Base-by-base conservation (phyloP, 805 yeast genomes). In the Saturnispora zaruensis region DNA sequence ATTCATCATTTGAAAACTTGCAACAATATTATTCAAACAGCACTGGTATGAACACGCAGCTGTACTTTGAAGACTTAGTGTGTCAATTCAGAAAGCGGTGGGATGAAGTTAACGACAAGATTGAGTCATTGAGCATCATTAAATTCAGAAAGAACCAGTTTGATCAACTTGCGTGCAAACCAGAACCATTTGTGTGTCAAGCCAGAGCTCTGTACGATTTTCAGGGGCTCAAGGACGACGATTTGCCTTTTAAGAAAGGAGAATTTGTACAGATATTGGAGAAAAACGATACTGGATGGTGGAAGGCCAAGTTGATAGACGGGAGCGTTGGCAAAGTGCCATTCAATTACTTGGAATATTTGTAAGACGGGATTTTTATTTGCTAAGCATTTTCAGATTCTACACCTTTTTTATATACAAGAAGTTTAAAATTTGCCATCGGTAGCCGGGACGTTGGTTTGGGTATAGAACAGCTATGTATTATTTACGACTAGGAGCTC, bases 271-370 rank as follows among this genome's bases (percentile, higher is more conserved):
- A 52, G 44, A 57, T 78, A 1, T 24, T 72, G 7, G 69, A 66
- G 24, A 66, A 61, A 41, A 59, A 59, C 11, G 68, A 64, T 26
- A 63, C 66, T 2, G 71, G 72, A 26, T 76, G 81, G 81, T 77
- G 81, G 81, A 64, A 66, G 50, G 80, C 79, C 13, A 58, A 59
- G 43, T 53, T 54, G 43, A 63, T 69, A 7, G 45, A 49, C 24
- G 78, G 77, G 1, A 51, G 55, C 5, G 53, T 58, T 6, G 81
- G 81, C 0, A 53, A 66, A 46, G 72, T 76, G 51, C 81, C 81
- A 4, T 62, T 64, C 32, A 77, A 76, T 49, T 75, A 75, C 33
- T 52, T 54, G 25, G 41, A 34, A 2, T 51, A 43, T 16, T 30
- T 38, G 13, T 38, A 21, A 23, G 13, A 7, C 16, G 13, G 11